Conservation (phyloP, 2,329 filamentous ascomycete species). For the Pyrenophora teres region DNA sequence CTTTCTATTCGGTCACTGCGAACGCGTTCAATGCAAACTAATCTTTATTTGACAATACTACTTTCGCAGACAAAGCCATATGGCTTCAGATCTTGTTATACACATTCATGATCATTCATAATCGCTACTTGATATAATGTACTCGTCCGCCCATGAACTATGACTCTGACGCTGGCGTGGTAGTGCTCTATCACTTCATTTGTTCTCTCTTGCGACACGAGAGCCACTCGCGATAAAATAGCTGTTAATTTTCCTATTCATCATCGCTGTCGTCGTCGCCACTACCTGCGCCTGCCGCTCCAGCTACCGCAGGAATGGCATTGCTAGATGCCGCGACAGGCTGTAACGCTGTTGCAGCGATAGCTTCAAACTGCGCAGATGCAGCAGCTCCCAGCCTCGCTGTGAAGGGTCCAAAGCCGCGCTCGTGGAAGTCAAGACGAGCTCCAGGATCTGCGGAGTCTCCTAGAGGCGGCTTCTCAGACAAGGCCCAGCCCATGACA, state of each 20-base stretch:
- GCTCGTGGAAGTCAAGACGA: constrained; percentile 16
- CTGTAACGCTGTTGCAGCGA: constrained; percentile 6
- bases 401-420: constrained; percentile 10
- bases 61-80: background rate
- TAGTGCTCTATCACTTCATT: too few species aligned
- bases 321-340: constrained; percentile 4
- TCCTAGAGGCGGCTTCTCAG: constrained; percentile 8
- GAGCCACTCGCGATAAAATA: too few species aligned
- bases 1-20: too few species aligned
- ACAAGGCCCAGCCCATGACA: constrained; percentile 21
- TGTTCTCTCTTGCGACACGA: too few species aligned
- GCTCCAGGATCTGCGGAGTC: constrained; percentile 12
- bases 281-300: too few species aligned
- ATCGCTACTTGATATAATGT: too few species aligned
- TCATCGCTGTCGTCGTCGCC: too few species aligned
- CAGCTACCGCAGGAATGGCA: background rate
- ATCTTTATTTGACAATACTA: background rate
- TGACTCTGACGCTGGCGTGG: too few species aligned
- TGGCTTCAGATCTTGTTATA: too few species aligned
- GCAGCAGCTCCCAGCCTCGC: constrained; percentile 7
- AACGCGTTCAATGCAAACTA: background rate
- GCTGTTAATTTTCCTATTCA: too few species aligned
- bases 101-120: too few species aligned
- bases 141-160: too few species aligned
- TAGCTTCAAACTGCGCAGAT: constrained; percentile 7